Evolutionary conservation across 768 basidiomycete genomes (phyloP).

Genomic region (Suillus luteus): DNA sequence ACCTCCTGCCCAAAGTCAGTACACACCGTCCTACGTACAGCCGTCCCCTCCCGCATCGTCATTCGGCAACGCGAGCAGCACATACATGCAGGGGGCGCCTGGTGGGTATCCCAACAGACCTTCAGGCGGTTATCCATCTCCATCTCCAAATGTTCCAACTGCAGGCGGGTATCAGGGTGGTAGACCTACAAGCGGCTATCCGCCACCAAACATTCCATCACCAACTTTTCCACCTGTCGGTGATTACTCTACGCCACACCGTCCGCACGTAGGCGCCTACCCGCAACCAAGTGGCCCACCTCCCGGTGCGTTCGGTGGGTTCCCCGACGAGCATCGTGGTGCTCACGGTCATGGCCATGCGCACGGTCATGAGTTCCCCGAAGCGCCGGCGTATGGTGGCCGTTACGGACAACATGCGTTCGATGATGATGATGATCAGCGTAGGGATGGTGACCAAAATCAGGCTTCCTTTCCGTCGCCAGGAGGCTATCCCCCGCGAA

Average conservation of each 20-base stretch:
- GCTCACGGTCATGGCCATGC: slow-evolving; percentile 29
- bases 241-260: slow-evolving; percentile 4
- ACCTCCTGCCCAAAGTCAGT: slow-evolving; percentile 30
- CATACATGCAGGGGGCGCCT: not conserved
- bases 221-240: not conserved
- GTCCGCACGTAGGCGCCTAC: slow-evolving; percentile 14
- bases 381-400: slow-evolving; percentile 34
- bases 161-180: not conserved
- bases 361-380: slow-evolving; percentile 41
- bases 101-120: not conserved
- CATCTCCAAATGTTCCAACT: not conserved
- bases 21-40: slow-evolving; percentile 27
- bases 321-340: slow-evolving; percentile 7
- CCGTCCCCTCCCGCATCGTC: slow-evolving; percentile 9
- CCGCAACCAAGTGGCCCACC: slow-evolving; percentile 22
- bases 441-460: not conserved
- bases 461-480: not conserved
- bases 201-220: not conserved
- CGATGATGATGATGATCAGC: not conserved
- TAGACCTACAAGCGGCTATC: not conserved
- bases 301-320: slow-evolving; percentile 20
- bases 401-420: slow-evolving; percentile 10
- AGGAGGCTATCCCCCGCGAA: slow-evolving; percentile 7
- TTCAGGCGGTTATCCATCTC: not conserved
- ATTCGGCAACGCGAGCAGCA: not conserved